These are phyloP conservation scores for Monascus ruber DNA, from an alignment of 2,329 filamentous ascomycete genomes.

Conservation along the genomic window DNA sequence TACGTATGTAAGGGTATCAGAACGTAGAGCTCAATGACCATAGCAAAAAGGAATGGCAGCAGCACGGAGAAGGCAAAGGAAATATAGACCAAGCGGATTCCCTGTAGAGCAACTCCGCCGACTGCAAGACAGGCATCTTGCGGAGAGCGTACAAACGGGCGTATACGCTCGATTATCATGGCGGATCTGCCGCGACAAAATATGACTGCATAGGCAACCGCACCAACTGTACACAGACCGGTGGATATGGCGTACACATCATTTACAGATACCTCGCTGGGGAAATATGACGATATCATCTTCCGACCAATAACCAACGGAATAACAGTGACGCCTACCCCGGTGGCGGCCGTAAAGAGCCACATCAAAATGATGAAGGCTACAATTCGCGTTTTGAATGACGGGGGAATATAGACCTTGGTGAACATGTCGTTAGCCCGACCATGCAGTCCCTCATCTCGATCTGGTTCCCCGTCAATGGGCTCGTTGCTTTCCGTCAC, in stretches of 20 bases:
- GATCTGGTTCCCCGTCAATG: conserved; percentile 47
- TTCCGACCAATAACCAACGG: conserved; percentile 75
- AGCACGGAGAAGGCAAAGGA: conserved; percentile 64
- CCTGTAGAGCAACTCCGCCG: conserved; percentile 15
- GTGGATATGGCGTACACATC: conserved; percentile 95
- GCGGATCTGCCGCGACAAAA: conserved; percentile 28
- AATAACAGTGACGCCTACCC: conserved; percentile 72
- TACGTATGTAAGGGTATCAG: conserved; percentile 79
- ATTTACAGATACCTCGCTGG: conserved; percentile 64
- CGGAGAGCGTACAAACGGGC: conserved; percentile 19
- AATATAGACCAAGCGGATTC: conserved; percentile 57
- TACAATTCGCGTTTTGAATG: conserved; percentile 68
- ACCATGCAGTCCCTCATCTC: conserved; percentile 47
- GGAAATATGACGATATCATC: conserved; percentile 63
- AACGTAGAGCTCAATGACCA: conserved; percentile 77
- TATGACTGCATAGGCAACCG: conserved; percentile 50
- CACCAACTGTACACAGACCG: conserved; percentile 71
- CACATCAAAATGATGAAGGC: conserved; percentile 84
- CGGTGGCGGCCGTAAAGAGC: conserved; percentile 82
- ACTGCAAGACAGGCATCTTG: conserved; percentile 14
- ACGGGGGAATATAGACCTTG: conserved; percentile 70
- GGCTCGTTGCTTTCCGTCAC: conserved; percentile 57
- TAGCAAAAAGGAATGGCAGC: conserved; percentile 67
- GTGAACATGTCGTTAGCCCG: conserved; percentile 53
- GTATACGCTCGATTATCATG: conserved; percentile 12